Evolutionary conservation across 352 stramenopile species (phyloP).

Genomic region (Peronosclerospora sorghi): DNA sequence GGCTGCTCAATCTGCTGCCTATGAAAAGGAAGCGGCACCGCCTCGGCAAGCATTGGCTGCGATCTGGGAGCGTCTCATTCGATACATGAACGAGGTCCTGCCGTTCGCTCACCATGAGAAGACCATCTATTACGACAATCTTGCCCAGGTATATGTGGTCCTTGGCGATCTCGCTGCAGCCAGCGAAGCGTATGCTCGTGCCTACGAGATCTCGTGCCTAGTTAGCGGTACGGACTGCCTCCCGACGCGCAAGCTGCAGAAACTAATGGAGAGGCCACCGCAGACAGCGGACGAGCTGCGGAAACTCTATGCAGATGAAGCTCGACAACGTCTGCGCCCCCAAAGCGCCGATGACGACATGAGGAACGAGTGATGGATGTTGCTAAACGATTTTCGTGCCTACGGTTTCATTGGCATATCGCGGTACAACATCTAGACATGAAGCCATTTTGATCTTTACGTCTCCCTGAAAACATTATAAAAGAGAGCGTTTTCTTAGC

Average conservation of each 20-base stretch:
- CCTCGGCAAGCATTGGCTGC: constrained; percentile 25
- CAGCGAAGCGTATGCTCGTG: constrained; percentile 38
- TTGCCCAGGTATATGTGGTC: constrained; percentile 61
- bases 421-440: too few species aligned
- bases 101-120: constrained; percentile 65
- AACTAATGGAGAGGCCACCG: constrained; percentile 53
- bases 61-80: constrained; percentile 59
- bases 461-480: too few species aligned
- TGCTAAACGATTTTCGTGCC: not conserved
- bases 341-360: constrained; percentile 22
- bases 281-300: constrained; percentile 47
- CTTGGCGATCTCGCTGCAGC: constrained; percentile 40
- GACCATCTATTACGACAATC: constrained; percentile 79
- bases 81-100: constrained; percentile 59
- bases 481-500: too few species aligned
- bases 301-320: constrained; percentile 40
- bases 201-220: constrained; percentile 45
- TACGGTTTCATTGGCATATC: too few species aligned
- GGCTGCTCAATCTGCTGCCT: constrained; percentile 22
- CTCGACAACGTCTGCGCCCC: constrained; percentile 21
- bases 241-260: constrained; percentile 47
- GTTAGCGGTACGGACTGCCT: constrained; percentile 51
- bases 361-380: constrained; percentile 5
- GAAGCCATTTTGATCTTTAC: too few species aligned
- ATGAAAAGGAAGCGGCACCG: constrained; percentile 22